phyloP scores from a whole-genome alignment of 2,329 filamentous ascomycete genomes.

The Pseudogymnoascus destructans region DNA sequence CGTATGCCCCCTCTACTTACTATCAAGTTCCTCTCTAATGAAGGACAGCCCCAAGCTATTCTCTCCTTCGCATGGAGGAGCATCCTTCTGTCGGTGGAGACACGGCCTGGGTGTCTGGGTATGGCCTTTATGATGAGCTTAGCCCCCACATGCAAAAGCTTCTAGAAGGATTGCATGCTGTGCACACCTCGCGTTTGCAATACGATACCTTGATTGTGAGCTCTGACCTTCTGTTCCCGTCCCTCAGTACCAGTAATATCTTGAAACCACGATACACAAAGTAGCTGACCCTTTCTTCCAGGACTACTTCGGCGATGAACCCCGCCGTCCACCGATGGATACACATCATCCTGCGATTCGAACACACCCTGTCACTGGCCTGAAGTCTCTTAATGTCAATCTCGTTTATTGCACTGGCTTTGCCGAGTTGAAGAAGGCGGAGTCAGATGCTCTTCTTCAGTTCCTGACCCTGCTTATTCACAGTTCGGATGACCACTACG shows the following conservation, averaged over 20 bases:
- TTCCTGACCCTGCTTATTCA: conserved; percentile 20
- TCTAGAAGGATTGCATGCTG: conserved; percentile 16
- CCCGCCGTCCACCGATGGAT: conserved; percentile 22
- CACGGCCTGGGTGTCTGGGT: conserved; percentile 16
- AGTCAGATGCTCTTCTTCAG: conserved; percentile 18
- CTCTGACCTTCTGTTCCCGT: not conserved
- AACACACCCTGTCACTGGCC: conserved; percentile 23
- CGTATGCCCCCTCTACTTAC: not conserved
- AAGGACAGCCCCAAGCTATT: conserved; percentile 7
- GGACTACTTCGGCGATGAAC: conserved; percentile 18
- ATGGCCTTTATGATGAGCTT: conserved; percentile 18
- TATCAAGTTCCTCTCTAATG: not conserved
- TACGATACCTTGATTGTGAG: conserved; percentile 13
- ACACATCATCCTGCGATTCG: conserved; percentile 23
- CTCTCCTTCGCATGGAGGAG: conserved; percentile 10
- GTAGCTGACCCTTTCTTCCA: conserved; percentile 9
- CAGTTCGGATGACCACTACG: conserved; percentile 20
- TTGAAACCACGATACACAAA: not conserved
- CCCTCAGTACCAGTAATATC: not conserved
- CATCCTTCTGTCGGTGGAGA: conserved; percentile 9
- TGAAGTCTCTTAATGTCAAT: conserved; percentile 21
- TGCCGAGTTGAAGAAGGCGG: conserved; percentile 20
- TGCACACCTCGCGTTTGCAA: conserved; percentile 19
- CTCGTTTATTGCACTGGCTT: conserved; percentile 17
- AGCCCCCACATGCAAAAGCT: conserved; percentile 17